Conservation (phyloP, 1,284 basidiomycete genomes). For the Cutaneotrichosporon arboriforme region DNA sequence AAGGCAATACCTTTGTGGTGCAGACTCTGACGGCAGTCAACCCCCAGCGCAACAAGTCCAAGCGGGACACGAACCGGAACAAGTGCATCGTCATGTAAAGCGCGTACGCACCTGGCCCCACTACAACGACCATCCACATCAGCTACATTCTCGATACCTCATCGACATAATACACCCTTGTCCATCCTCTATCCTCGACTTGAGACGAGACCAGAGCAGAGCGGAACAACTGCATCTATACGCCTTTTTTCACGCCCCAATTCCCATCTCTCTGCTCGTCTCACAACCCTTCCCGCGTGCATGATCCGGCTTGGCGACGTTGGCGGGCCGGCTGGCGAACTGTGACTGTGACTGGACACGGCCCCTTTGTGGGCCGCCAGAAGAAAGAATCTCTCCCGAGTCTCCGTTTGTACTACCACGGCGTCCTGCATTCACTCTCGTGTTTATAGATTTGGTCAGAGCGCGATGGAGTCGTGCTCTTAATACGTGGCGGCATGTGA, state of each 20-base stretch:
- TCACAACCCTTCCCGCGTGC: not conserved
- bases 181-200: not conserved
- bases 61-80: conserved; percentile 24
- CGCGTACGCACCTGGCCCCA: not conserved
- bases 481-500: not conserved
- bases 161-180: not conserved
- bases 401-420: conserved; percentile 13
- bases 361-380: not conserved
- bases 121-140: not conserved
- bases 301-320: too few species aligned
- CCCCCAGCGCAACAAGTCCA: conserved; percentile 42
- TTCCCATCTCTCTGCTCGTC: not conserved
- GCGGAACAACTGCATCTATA: too few species aligned
- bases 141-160: not conserved
- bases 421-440: conserved; percentile 10
- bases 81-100: conserved; percentile 41
- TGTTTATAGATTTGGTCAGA: conserved; percentile 14
- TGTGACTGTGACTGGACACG: not conserved
- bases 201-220: not conserved
- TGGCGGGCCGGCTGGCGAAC: not conserved
- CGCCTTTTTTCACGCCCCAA: too few species aligned
- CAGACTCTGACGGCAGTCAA: conserved; percentile 32
- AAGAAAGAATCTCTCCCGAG: conserved; percentile 3
- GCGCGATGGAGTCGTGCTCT: conserved; percentile 12
- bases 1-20: too few species aligned